These are phyloP conservation scores for Colletotrichum lupini DNA, from an alignment of 2,329 filamentous ascomycete genomes.

Conservation along the genomic window DNA sequence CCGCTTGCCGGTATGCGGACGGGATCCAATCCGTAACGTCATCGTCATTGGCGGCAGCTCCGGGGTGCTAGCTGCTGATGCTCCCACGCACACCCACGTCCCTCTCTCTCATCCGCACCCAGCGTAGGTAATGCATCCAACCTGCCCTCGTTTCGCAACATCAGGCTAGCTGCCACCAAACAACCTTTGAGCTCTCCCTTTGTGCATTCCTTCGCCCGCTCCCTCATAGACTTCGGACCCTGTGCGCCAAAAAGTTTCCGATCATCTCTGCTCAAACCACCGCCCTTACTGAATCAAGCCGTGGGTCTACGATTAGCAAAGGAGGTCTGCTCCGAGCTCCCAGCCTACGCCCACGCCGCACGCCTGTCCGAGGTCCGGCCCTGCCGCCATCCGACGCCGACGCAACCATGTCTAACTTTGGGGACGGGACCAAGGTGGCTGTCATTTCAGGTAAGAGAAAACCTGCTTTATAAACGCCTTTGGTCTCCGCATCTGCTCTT, in stretches of 20 bases:
- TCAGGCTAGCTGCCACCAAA: constrained; percentile 5
- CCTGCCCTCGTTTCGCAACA: constrained; percentile 30
- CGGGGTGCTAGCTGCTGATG: constrained; percentile 13
- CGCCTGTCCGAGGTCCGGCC: constrained; percentile 29
- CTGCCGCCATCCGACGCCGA: constrained; percentile 29
- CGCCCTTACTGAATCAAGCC: constrained; percentile 22
- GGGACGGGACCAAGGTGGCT: constrained; percentile 30
- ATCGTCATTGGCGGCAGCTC: constrained; percentile 33
- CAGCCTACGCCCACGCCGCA: constrained; percentile 25
- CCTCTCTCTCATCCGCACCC: neutral
- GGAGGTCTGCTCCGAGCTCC: neutral
- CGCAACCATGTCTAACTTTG: constrained; percentile 34
- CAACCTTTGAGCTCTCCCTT: constrained; percentile 21
- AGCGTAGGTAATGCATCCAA: constrained; percentile 5
- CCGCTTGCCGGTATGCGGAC: constrained; percentile 27
- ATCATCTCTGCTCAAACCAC: constrained; percentile 21
- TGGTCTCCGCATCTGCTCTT: constrained; percentile 2
- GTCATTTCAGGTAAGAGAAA: constrained; percentile 32
- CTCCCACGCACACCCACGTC: neutral
- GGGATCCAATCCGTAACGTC: constrained; percentile 18
- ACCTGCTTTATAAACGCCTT: constrained; percentile 8
- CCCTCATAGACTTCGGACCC: constrained; percentile 27
- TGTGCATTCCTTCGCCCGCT: constrained; percentile 21
- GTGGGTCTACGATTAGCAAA: constrained; percentile 18
- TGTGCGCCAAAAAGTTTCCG: constrained; percentile 31